Evolutionary conservation across 345 rosid species (phyloP).

Genomic region (Laguncularia racemosa): DNA sequence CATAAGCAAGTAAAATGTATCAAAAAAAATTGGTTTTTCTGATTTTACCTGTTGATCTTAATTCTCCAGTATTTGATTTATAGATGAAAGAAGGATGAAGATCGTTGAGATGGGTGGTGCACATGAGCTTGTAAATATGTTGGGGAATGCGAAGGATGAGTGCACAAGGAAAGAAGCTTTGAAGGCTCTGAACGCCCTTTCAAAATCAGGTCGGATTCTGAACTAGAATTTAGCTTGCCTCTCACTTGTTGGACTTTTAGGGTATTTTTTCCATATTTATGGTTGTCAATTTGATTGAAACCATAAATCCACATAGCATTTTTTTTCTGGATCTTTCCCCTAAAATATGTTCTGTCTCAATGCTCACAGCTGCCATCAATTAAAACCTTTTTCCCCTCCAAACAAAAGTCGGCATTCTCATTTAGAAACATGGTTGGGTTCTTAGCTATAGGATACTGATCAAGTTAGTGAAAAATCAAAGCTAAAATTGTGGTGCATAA

Average conservation of each 20-base stretch:
- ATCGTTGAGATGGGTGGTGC: conserved; percentile 87
- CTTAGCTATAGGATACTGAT: too few species aligned
- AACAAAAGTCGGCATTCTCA: too few species aligned
- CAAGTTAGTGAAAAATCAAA: too few species aligned
- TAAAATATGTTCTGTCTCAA: too few species aligned
- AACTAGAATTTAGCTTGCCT: background rate
- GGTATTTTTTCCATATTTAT: background rate
- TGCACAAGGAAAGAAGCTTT: conserved; percentile 73
- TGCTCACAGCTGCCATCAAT: too few species aligned
- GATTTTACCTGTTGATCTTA: background rate
- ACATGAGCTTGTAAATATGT: conserved; percentile 71
- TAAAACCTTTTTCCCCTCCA: too few species aligned
- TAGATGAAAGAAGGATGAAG: conserved; percentile 87
- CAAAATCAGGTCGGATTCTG: conserved; percentile 38
- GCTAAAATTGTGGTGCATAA: too few species aligned
- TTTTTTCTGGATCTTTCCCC: too few species aligned
- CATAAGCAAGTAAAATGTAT: background rate
- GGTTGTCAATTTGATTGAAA: too few species aligned
- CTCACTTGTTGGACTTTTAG: background rate
- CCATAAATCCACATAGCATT: too few species aligned
- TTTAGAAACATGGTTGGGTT: too few species aligned
- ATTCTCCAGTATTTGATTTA: conserved; percentile 7
- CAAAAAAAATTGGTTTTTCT: background rate
- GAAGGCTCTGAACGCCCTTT: conserved; percentile 68
- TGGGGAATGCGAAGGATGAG: conserved; percentile 72